Percentiles rank a stretch among this genome's conserved stretches.
phyloP scores from a whole-genome alignment of 2,329 filamentous ascomycete genomes.

The Xylaria sp. region DNA sequence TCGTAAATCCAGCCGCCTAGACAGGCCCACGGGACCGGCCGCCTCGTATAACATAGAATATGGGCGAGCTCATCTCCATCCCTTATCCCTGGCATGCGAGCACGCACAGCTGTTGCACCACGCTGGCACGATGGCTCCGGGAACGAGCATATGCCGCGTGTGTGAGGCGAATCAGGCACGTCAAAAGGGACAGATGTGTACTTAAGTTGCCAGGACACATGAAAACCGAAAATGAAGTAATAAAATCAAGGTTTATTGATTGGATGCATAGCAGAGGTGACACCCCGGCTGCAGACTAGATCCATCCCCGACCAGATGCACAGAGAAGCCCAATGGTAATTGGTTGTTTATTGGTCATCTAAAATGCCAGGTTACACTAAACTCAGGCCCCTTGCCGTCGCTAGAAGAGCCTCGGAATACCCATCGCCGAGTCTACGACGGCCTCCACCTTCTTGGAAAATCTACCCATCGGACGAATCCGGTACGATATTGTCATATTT shows the following conservation, averaged over 20 bases:
- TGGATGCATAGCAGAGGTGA: slow-evolving; percentile 45
- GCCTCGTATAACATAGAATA: slow-evolving; percentile 28
- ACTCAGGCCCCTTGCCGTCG: slow-evolving; percentile 18
- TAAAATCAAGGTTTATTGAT: slow-evolving; percentile 45
- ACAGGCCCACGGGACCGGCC: slow-evolving; percentile 18
- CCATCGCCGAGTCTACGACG: slow-evolving; percentile 44
- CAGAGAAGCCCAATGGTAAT: slow-evolving; percentile 16
- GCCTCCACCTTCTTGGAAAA: slow-evolving; percentile 38
- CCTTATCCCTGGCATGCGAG: slow-evolving; percentile 7
- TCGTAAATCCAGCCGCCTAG: slow-evolving; percentile 12
- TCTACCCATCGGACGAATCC: slow-evolving; percentile 30
- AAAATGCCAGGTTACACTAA: slow-evolving; percentile 30
- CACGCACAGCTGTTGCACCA: slow-evolving; percentile 25
- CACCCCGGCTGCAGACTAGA: slow-evolving; percentile 38
- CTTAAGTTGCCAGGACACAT: slow-evolving; percentile 41
- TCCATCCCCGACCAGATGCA: slow-evolving; percentile 26
- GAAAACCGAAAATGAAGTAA: slow-evolving; percentile 39
- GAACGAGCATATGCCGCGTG: slow-evolving; percentile 24
- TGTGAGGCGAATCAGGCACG: slow-evolving; percentile 28
- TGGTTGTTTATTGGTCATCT: slow-evolving; percentile 27
- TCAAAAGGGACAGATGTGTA: slow-evolving; percentile 24
- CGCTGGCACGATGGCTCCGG: slow-evolving; percentile 22
- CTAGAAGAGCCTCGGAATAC: slow-evolving; percentile 44
- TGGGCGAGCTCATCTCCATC: slow-evolving; percentile 7
- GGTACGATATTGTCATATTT: slow-evolving; percentile 17